Evolutionary conservation across 2,329 filamentous ascomycete genomes (phyloP).

Genomic region (Penicillium sp.): DNA sequence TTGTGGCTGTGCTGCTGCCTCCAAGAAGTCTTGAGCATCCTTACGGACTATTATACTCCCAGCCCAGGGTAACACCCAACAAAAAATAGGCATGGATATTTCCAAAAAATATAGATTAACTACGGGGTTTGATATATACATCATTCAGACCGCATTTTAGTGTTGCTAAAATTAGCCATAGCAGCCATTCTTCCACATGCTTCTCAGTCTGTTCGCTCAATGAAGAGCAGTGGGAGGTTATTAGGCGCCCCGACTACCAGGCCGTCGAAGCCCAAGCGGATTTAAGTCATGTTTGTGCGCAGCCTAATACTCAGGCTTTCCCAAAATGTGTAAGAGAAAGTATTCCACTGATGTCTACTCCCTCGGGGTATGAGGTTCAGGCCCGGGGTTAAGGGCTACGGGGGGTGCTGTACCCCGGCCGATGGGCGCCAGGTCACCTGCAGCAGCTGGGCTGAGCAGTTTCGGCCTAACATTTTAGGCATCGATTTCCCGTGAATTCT

Average conservation of each 20-base stretch:
- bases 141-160: not conserved
- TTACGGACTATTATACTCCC: no score
- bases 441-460: not conserved
- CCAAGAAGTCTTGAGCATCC: not conserved
- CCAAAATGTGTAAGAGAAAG: not conserved
- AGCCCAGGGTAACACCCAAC: not conserved
- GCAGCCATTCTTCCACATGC: not conserved
- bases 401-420: not conserved
- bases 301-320: not conserved
- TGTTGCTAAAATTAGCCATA: not conserved
- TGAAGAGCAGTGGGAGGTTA: not conserved
- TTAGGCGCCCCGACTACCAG: not conserved
- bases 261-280: not conserved
- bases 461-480: not conserved
- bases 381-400: not conserved
- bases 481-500: not conserved
- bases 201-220: not conserved
- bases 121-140: no score
- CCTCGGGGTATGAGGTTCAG: not conserved
- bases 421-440: not conserved
- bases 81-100: not conserved
- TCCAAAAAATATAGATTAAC: no score
- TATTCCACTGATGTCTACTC: not conserved
- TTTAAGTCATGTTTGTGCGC: not conserved
- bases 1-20: not conserved